A percentile compares a stretch with the other conserved stretches of the same genome.
phyloP scores from a whole-genome alignment of 2,329 filamentous ascomycete genomes.

The Elsinoe ampelina region DNA sequence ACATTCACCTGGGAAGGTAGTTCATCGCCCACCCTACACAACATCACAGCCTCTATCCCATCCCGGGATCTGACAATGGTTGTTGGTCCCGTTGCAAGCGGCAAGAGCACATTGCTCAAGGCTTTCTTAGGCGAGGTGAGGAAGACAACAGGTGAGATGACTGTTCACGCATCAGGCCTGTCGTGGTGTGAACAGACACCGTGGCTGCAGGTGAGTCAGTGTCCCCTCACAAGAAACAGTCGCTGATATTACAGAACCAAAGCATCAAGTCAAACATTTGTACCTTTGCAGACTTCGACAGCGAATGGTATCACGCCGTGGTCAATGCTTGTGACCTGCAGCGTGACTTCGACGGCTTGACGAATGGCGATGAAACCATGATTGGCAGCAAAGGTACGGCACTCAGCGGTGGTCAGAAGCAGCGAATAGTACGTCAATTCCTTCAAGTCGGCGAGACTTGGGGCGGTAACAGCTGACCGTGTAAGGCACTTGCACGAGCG shows the following conservation, averaged over 20 bases:
- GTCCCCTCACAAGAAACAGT: neutral
- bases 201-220: slow-evolving; percentile 23
- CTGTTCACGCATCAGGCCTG: slow-evolving; percentile 26
- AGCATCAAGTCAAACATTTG: slow-evolving; percentile 32
- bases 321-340: slow-evolving; percentile 29
- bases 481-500: slow-evolving; percentile 42
- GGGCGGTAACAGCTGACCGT: slow-evolving; percentile 23
- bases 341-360: slow-evolving; percentile 33
- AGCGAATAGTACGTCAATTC: slow-evolving; percentile 34
- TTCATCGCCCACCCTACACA: neutral
- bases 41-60: neutral
- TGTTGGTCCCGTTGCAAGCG: slow-evolving; percentile 43
- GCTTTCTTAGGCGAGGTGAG: slow-evolving; percentile 37
- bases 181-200: slow-evolving; percentile 31
- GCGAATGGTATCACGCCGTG: slow-evolving; percentile 30
- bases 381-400: slow-evolving; percentile 44
- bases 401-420: slow-evolving; percentile 45
- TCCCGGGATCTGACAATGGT: slow-evolving; percentile 38
- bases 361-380: slow-evolving; percentile 35
- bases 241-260: slow-evolving; percentile 21
- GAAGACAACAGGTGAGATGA: slow-evolving; percentile 23
- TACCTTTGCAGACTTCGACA: slow-evolving; percentile 28
- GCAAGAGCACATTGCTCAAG: slow-evolving; percentile 44
- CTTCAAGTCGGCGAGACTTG: slow-evolving; percentile 26
- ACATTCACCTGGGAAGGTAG: neutral